Conservation (phyloP, 305 asterid genomes). For the Fraxinus angustifolia region DNA sequence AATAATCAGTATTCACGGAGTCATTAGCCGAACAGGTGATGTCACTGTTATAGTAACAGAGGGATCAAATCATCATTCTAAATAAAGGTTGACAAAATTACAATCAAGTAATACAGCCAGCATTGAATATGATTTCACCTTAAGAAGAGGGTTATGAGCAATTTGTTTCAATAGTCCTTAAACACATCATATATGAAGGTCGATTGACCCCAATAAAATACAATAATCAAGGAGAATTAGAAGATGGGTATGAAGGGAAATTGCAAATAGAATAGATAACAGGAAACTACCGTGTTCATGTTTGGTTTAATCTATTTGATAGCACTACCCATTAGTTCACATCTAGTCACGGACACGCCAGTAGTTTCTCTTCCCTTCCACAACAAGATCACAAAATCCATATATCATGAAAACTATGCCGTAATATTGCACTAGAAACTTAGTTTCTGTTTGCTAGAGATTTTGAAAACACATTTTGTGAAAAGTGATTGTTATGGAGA, state of each 20-base stretch:
- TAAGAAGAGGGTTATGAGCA: neutral
- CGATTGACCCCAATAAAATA: neutral
- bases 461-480: neutral
- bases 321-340: constrained; percentile 6
- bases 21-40: neutral
- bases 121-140: neutral
- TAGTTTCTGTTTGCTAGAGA: neutral
- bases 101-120: neutral
- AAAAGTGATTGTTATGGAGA: neutral
- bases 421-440: neutral
- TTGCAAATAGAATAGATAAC: neutral
- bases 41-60: neutral
- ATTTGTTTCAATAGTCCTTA: neutral
- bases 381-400: neutral
- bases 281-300: neutral
- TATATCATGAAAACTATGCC: neutral
- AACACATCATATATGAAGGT: neutral
- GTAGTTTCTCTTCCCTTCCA: constrained; percentile 5
- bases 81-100: neutral
- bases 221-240: neutral
- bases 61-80: neutral
- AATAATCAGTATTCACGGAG: neutral
- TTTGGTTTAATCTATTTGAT: neutral
- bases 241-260: neutral
- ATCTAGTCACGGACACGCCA: neutral